Evolutionary conservation across 352 stramenopile species (phyloP), one percentile per base, ranked within the genome.

Genomic region (Phytophthora idaei): DNA sequence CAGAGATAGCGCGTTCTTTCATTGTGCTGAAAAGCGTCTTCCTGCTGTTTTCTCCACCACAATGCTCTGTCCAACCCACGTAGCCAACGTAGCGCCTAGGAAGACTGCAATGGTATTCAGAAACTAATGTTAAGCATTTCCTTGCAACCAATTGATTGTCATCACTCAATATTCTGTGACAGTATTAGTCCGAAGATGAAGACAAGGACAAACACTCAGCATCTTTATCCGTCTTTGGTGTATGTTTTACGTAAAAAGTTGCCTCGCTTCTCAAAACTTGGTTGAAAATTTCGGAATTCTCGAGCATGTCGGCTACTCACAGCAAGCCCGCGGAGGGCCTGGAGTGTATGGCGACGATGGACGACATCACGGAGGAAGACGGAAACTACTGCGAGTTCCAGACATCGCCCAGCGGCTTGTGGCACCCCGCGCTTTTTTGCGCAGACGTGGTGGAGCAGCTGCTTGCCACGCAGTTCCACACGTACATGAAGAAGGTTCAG

Each of bases 341-440:
- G 77, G 90, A 95, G 69, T 98, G 95, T 74, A 78, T 98, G 39
- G 91, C 87, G 49, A 97, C 92, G 11, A 98, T 98, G 92, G 95
- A 98, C 64, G 94, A 98, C 76, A 98, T 98, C 71, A 98, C 93
- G 11, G 77, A 92, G 57, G 90, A 95, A 41, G 81, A 90, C 2
- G 76, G 81, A 12, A 94, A 94, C 76, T 96, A 95, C 76, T 92
- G 84, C 57, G 94, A 98, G 78, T 98, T 97, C 82, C 92, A 98
- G 81, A 96, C 87, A 14, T 78, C 78, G 60, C 93, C 93, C 4
- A 97, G 90, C 51, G 82, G 92, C 63, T 73, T 73, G 64, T 98
- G 94, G 94, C 81, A 97, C 60, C 79, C 93, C 14, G 81, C 83
- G 64, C 75, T 88, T 46, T 94, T 93, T 67, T 82, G 82, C 27